Conservation (phyloP, 768 basidiomycete species). For the Gelatoporia subvermispora region DNA sequence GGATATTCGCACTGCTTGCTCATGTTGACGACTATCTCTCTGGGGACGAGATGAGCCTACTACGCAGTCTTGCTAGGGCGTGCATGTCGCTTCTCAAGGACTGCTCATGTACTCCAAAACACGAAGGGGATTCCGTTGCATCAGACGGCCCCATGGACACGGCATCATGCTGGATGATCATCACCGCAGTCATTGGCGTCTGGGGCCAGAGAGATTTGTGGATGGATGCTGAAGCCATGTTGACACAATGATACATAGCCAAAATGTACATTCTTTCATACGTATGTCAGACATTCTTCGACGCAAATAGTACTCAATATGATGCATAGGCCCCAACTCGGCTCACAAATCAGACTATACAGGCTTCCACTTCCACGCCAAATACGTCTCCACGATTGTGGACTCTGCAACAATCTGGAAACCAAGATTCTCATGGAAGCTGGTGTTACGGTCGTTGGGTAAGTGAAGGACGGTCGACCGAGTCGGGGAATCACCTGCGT, state of each 20-base stretch:
- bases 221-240: constrained; percentile 62
- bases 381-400: not conserved
- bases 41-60: constrained; percentile 71
- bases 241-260: constrained; percentile 25
- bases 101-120: not conserved
- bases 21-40: constrained; percentile 65
- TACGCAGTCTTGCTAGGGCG: constrained; percentile 73
- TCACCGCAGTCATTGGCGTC: constrained; percentile 55
- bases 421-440: not conserved
- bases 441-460: not conserved
- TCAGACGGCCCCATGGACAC: constrained; percentile 25
- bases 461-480: not conserved
- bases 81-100: constrained; percentile 37
- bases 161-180: constrained; percentile 69
- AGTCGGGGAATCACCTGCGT: not conserved
- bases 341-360: not conserved
- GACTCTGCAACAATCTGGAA: not conserved
- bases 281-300: too few species aligned
- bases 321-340: too few species aligned
- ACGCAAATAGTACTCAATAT: too few species aligned
- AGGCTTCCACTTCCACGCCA: not conserved
- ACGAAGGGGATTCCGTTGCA: not conserved
- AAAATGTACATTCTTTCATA: too few species aligned
- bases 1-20: constrained; percentile 74
- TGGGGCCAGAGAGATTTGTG: constrained; percentile 84